Percentiles rank a stretch among this genome's conserved stretches.
Conservation (phyloP, 176 grass and related monocot species). For the Cenchrus americanus region DNA sequence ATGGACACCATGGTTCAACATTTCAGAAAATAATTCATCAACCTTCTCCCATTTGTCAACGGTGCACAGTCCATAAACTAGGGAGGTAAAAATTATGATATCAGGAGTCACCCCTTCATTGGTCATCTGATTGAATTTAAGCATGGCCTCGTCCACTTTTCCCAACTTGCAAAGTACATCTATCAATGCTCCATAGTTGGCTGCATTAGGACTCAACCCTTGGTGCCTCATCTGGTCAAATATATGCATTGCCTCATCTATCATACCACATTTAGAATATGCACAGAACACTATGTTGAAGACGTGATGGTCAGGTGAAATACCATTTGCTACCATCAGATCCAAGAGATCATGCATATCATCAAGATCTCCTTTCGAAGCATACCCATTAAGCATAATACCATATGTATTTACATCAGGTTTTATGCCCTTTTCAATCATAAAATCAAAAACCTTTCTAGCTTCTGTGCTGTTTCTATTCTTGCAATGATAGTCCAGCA, state of each 20-base stretch:
- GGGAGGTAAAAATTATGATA: background rate
- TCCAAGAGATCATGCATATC: background rate
- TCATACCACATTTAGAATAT: no score
- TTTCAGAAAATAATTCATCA: background rate
- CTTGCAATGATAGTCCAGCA: constrained; percentile 30
- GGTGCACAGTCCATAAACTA: background rate
- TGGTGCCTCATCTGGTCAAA: no score
- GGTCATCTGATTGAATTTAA: no score
- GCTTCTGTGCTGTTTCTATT: background rate
- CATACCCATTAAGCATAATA: background rate
- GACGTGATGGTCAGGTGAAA: background rate
- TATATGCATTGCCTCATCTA: no score
- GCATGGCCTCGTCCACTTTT: no score
- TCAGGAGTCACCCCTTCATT: no score
- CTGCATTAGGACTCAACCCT: no score
- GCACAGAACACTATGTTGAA: no score
- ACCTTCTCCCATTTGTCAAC: background rate
- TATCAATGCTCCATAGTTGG: no score
- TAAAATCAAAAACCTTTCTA: background rate
- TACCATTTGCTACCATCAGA: background rate
- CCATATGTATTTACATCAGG: background rate
- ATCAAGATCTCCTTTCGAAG: background rate
- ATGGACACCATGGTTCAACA: background rate
- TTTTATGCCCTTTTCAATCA: constrained; percentile 1
- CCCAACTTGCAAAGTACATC: no score